Conservation (phyloP, 2,329 filamentous ascomycete species). For the Teratosphaeria zuluensis region DNA sequence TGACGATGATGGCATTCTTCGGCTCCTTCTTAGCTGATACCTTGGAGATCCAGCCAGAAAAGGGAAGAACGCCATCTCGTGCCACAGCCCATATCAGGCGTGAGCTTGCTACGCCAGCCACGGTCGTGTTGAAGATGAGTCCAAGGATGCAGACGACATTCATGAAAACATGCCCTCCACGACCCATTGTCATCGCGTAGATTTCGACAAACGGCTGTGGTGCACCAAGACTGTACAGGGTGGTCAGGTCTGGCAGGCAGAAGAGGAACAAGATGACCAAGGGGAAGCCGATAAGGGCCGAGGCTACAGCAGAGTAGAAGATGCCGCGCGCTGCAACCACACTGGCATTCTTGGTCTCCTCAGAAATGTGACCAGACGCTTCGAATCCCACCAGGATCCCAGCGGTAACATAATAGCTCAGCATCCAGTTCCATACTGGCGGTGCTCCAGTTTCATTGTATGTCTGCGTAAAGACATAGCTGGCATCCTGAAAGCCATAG, state of each 20-base stretch:
- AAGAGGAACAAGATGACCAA: conserved; percentile 52
- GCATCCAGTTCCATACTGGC: conserved; percentile 53
- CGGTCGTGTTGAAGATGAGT: conserved; percentile 48
- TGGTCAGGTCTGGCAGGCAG: conserved; percentile 46
- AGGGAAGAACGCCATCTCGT: conserved; percentile 51
- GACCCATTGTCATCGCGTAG: conserved; percentile 47
- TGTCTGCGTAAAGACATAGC: conserved; percentile 52
- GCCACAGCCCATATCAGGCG: conserved; percentile 55
- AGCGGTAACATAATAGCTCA: conserved; percentile 51
- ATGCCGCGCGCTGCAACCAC: conserved; percentile 49
- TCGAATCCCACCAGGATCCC: conserved; percentile 54
- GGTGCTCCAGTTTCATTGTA: conserved; percentile 44
- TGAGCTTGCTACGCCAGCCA: conserved; percentile 50
- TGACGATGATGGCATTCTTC: conserved; percentile 50
- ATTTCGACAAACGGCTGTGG: conserved; percentile 51
- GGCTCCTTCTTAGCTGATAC: conserved; percentile 48
- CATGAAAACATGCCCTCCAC: conserved; percentile 52
- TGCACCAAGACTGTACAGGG: conserved; percentile 44
- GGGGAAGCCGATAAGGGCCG: conserved; percentile 45
- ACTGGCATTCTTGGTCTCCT: conserved; percentile 51
- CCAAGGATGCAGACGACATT: conserved; percentile 45
- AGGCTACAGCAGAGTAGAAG: conserved; percentile 51
- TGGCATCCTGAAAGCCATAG: conserved; percentile 48
- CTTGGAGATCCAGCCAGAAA: conserved; percentile 47
- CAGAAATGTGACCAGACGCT: conserved; percentile 51